Conservation (phyloP, 257 asterid genomes). For the Solanum chmielewskii region DNA sequence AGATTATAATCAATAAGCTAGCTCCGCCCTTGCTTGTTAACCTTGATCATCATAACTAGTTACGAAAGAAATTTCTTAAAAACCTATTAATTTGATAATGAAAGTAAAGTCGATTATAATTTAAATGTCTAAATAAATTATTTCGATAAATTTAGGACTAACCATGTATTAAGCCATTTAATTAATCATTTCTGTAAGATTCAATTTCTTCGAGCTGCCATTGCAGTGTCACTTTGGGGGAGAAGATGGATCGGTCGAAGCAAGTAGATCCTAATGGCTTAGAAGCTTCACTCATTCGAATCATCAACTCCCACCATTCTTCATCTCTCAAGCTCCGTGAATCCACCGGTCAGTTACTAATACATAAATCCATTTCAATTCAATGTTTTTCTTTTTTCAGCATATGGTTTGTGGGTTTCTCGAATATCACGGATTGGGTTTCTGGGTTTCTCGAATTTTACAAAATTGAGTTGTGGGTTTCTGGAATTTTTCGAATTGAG, state of each 20-base stretch:
- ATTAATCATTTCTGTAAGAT: neutral
- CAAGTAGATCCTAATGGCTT: slow-evolving; percentile 39
- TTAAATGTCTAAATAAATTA: neutral
- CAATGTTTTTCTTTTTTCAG: neutral
- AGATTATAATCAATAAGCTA: neutral
- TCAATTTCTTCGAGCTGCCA: neutral
- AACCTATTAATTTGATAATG: neutral
- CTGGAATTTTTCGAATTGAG: neutral
- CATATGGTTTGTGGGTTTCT: neutral
- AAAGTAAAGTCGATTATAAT: too few relatives aligned
- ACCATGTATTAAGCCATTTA: neutral
- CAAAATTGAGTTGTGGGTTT: neutral
- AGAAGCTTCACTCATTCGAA: slow-evolving; percentile 66
- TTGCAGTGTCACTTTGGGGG: neutral
- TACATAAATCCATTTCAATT: neutral
- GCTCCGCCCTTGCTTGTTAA: neutral
- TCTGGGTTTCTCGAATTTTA: neutral
- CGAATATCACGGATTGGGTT: neutral
- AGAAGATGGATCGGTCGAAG: slow-evolving; percentile 60
- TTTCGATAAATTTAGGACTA: neutral
- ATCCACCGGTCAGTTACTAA: slow-evolving; percentile 40
- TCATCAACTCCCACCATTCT: slow-evolving; percentile 49
- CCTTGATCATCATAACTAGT: too few relatives aligned
- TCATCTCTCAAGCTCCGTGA: slow-evolving; percentile 46
- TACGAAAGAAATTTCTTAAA: too few relatives aligned